A percentile compares a stretch with the other conserved stretches of the same genome.
Evolutionary conservation across 208 protist species (phyloP).

Genomic region (Wallacemonas sp.): DNA sequence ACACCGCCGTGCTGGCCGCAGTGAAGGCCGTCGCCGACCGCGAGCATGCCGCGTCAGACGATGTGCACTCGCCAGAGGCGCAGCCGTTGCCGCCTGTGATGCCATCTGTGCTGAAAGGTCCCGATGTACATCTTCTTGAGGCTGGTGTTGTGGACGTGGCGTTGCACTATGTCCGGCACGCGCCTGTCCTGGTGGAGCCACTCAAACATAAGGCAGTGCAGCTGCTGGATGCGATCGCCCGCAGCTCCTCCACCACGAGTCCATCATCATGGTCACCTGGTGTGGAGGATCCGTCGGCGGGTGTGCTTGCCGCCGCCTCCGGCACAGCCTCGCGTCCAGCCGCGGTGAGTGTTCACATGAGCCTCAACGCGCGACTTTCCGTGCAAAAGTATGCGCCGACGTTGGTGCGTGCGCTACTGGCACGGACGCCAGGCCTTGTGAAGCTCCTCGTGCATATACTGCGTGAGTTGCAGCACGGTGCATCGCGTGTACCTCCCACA

Average conservation of each 20-base stretch:
- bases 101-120: conserved; percentile 22
- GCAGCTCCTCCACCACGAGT: conserved; percentile 11
- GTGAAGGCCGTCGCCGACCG: neutral
- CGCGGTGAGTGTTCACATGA: neutral
- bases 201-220: conserved; percentile 49
- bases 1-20: neutral
- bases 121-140: conserved; percentile 58
- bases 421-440: conserved; percentile 3
- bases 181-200: conserved; percentile 31
- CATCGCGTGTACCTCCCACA: no score
- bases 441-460: conserved; percentile 13
- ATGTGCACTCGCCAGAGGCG: neutral
- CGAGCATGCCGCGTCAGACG: neutral
- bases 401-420: conserved; percentile 6
- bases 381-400: conserved; percentile 12
- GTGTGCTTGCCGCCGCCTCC: neutral
- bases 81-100: neutral
- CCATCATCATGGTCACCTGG: neutral
- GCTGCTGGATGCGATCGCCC: conserved; percentile 35
- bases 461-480: neutral
- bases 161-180: conserved; percentile 47
- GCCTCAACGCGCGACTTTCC: conserved; percentile 3
- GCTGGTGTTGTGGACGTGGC: conserved; percentile 48
- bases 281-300: neutral
- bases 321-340: neutral